phyloP scores from a whole-genome alignment of 176 grass and related monocot genomes.

The Triticum urartu region DNA sequence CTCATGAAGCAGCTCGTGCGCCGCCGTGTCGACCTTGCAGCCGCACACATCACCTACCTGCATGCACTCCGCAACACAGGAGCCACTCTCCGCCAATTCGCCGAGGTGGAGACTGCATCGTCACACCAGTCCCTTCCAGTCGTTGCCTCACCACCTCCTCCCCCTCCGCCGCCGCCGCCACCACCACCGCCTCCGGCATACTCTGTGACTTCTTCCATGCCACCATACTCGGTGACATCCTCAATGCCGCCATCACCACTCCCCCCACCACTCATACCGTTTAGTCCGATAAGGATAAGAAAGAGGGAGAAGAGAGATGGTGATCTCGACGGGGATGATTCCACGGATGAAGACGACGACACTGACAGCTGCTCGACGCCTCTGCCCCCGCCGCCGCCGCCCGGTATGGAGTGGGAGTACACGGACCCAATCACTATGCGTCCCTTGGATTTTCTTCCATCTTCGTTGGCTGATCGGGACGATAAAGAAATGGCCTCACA shows the following conservation, averaged over 20 bases:
- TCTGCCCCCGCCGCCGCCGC: slow-evolving; percentile 54
- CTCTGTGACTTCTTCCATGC: slow-evolving; percentile 46
- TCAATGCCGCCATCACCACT: slow-evolving; percentile 56
- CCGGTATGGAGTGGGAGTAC: slow-evolving; percentile 57
- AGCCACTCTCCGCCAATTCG: slow-evolving; percentile 75
- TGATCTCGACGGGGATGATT: slow-evolving; percentile 46
- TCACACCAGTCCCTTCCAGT: slow-evolving; percentile 19
- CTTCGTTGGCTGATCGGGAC: slow-evolving; percentile 37
- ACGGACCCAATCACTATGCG: slow-evolving; percentile 57
- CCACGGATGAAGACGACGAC: slow-evolving; percentile 52
- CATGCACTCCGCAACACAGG: slow-evolving; percentile 87
- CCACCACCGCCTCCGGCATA: slow-evolving; percentile 36
- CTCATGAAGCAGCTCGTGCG: slow-evolving; percentile 85
- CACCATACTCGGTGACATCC: slow-evolving; percentile 38
- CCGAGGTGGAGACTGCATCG: slow-evolving; percentile 65
- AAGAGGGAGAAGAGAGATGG: slow-evolving; percentile 42
- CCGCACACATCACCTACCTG: slow-evolving; percentile 65
- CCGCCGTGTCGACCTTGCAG: slow-evolving; percentile 64
- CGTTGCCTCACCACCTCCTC: slow-evolving; percentile 35
- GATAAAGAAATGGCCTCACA: slow-evolving; percentile 42
- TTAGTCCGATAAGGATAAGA: slow-evolving; percentile 60
- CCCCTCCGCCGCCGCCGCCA: not conserved
- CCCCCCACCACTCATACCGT: slow-evolving; percentile 56
- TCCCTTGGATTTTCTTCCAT: slow-evolving; percentile 45
- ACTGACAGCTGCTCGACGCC: slow-evolving; percentile 75